Percentiles rank a stretch among this genome's conserved stretches.
Evolutionary conservation across 2,329 filamentous ascomycete genomes (phyloP).

Genomic region (Fusarium duplospermum): DNA sequence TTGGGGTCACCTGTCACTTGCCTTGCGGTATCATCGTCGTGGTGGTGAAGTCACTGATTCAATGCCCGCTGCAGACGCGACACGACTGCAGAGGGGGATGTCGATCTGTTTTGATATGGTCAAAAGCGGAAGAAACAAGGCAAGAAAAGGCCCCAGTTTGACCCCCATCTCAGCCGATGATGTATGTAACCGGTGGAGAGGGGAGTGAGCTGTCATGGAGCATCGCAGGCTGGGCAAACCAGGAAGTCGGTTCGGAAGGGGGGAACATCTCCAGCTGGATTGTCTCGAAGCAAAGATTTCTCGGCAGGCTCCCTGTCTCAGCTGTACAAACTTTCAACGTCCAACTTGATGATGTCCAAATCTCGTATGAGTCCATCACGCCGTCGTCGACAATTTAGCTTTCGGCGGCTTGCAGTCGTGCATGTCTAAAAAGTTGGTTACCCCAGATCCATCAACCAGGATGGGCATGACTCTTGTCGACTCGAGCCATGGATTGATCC

Average conservation of each 20-base stretch:
- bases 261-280: conserved; percentile 5
- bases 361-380: conserved; percentile 11
- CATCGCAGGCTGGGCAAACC: conserved; percentile 5
- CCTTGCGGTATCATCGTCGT: conserved; percentile 10
- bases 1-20: conserved; percentile 31
- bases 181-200: conserved; percentile 9
- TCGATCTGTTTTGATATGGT: conserved; percentile 36
- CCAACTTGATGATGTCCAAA: neutral
- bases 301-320: conserved; percentile 7
- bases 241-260: conserved; percentile 11
- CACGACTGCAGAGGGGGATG: conserved; percentile 16
- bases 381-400: conserved; percentile 20
- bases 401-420: conserved; percentile 25
- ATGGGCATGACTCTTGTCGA: conserved; percentile 2
- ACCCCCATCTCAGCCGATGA: conserved; percentile 20
- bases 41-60: conserved; percentile 31
- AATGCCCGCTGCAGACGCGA: conserved; percentile 15
- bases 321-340: neutral
- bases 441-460: conserved; percentile 30
- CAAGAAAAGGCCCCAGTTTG: conserved; percentile 1
- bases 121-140: conserved; percentile 2
- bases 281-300: conserved; percentile 9
- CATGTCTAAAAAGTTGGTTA: conserved; percentile 21
- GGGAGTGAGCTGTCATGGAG: conserved; percentile 20
- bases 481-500: conserved; percentile 8